Conservation (phyloP, 2,329 filamentous ascomycete species). For the Hortaea werneckii region DNA sequence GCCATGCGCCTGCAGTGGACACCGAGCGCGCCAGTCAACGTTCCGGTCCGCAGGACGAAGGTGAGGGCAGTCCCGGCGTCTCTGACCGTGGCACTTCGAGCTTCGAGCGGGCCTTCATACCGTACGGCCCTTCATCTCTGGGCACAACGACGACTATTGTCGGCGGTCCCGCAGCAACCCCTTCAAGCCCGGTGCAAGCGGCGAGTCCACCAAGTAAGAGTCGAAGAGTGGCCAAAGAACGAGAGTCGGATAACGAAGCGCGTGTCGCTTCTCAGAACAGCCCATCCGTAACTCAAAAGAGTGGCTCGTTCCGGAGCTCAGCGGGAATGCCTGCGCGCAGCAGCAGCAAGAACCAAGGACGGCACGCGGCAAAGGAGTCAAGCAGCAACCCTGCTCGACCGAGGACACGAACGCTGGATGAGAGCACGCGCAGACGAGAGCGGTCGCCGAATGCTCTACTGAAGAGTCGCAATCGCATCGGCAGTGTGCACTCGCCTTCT, state of each 20-base stretch:
- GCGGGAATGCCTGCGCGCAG: conserved; percentile 14
- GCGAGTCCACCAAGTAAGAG: conserved; percentile 9
- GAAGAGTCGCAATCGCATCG: conserved; percentile 52
- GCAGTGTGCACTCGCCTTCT: conserved; percentile 57
- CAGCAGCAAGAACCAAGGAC: conserved; percentile 17
- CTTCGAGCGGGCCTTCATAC: conserved; percentile 20
- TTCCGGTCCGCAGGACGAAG: conserved; percentile 8
- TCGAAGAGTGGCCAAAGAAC: conserved; percentile 9
- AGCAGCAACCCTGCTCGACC: conserved; percentile 24
- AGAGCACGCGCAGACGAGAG: conserved; percentile 29
- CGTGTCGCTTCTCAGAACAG: conserved; percentile 6
- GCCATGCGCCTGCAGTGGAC: neutral
- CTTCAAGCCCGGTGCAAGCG: neutral
- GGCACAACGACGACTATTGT: conserved; percentile 19
- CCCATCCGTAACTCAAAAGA: conserved; percentile 17
- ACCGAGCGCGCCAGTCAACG: conserved; percentile 30
- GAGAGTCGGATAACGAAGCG: conserved; percentile 9
- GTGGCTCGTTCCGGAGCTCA: conserved; percentile 1
- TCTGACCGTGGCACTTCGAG: conserved; percentile 19
- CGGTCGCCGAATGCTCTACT: conserved; percentile 31
- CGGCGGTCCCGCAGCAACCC: conserved; percentile 8
- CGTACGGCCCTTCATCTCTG: conserved; percentile 4
- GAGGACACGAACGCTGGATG: conserved; percentile 42
- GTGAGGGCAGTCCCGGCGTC: conserved; percentile 6
- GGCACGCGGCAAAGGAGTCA: conserved; percentile 9